Percentiles rank a stretch among this genome's conserved stretches.
These are phyloP conservation scores for Cryptosporidium sp. DNA, from an alignment of 169 alveolate genomes.

Conservation along the genomic window DNA sequence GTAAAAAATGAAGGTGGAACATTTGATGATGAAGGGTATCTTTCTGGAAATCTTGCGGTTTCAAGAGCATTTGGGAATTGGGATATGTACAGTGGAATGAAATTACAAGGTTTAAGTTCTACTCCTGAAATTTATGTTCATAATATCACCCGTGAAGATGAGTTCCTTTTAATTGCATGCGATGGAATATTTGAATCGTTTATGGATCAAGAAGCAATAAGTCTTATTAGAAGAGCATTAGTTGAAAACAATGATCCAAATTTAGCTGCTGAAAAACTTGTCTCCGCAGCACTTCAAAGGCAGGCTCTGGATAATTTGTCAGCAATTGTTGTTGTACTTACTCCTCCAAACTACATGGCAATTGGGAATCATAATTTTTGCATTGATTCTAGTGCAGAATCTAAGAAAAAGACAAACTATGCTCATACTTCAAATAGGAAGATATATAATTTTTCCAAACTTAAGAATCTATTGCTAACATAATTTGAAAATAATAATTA, in stretches of 20 bases:
- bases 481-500: not conserved
- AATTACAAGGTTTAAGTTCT: conserved; percentile 80
- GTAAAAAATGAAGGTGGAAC: conserved; percentile 78
- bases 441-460: conserved; percentile 52
- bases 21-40: conserved; percentile 78
- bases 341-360: conserved; percentile 46
- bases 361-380: not conserved
- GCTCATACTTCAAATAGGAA: conserved; percentile 17
- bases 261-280: conserved; percentile 81
- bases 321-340: conserved; percentile 79
- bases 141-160: conserved; percentile 79
- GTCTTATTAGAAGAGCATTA: conserved; percentile 71
- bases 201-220: conserved; percentile 78
- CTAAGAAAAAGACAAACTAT: not conserved
- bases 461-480: conserved; percentile 17
- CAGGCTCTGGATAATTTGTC: conserved; percentile 83
- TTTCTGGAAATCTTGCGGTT: conserved; percentile 78
- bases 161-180: conserved; percentile 79
- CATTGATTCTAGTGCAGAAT: not conserved
- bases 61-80: conserved; percentile 81
- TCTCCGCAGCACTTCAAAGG: conserved; percentile 80
- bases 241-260: conserved; percentile 77
- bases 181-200: conserved; percentile 79
- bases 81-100: conserved; percentile 77
- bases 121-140: conserved; percentile 81